Evolutionary conservation across 805 yeast species (phyloP).

Genomic region (Saturnispora quitensis): DNA sequence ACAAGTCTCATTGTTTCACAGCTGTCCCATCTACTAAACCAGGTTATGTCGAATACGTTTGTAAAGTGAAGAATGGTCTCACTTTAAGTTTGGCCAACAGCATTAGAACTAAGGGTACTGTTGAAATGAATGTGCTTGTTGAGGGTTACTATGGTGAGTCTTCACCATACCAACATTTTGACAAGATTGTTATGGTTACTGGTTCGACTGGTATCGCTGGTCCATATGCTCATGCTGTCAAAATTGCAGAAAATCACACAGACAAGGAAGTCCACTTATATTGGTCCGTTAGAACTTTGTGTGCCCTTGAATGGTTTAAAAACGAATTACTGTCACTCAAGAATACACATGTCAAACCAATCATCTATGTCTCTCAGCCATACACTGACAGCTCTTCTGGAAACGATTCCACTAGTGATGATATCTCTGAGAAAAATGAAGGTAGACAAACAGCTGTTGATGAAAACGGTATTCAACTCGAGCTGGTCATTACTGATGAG

Average conservation of each 20-base stretch:
- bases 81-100: constrained; percentile 34
- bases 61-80: constrained; percentile 50
- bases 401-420: constrained; percentile 3
- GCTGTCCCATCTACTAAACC: constrained; percentile 32
- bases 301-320: constrained; percentile 42
- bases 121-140: constrained; percentile 30
- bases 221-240: constrained; percentile 34
- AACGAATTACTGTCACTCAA: constrained; percentile 33
- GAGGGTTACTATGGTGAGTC: constrained; percentile 73
- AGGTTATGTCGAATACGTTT: constrained; percentile 33
- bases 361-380: constrained; percentile 36
- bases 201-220: constrained; percentile 76
- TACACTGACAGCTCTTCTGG: constrained; percentile 7
- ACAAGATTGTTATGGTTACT: constrained; percentile 50
- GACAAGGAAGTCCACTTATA: constrained; percentile 36
- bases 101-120: constrained; percentile 14
- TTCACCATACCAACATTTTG: constrained; percentile 40
- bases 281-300: constrained; percentile 55
- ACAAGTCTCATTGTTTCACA: constrained; percentile 60
- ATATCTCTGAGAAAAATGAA: constrained; percentile 2
- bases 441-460: not conserved
- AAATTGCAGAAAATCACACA: constrained; percentile 24
- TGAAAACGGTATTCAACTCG: not conserved
- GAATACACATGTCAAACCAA: constrained; percentile 28
- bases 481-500: constrained; percentile 4